phyloP scores from a whole-genome alignment of 2,329 filamentous ascomycete genomes.

The Colletotrichum filicis region DNA sequence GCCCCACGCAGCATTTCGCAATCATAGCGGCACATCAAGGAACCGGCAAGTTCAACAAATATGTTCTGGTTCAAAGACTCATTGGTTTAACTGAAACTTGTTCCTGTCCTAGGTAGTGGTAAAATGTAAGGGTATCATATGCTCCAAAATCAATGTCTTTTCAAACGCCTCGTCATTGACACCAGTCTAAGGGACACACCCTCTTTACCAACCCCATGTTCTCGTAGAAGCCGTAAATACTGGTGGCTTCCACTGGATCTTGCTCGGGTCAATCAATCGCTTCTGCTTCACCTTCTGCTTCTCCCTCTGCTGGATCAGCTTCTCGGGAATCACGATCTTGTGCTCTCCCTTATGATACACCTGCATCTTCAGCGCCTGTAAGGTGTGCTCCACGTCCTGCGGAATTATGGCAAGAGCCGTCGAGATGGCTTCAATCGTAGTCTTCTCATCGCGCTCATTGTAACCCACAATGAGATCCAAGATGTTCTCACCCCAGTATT shows the following conservation, averaged over 20 bases:
- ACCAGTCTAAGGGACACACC: not conserved
- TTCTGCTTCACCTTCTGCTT: slow-evolving; percentile 84
- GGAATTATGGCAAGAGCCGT: slow-evolving; percentile 91
- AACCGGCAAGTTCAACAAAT: not conserved
- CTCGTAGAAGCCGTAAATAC: slow-evolving; percentile 90
- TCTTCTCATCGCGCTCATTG: slow-evolving; percentile 74
- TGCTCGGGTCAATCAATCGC: slow-evolving; percentile 79
- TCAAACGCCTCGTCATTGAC: not conserved
- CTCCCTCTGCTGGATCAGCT: slow-evolving; percentile 81
- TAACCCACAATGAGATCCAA: slow-evolving; percentile 84
- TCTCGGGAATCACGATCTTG: slow-evolving; percentile 91
- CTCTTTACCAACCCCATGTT: slow-evolving; percentile 90
- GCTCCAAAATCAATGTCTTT: slow-evolving; percentile 21
- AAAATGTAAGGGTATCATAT: slow-evolving; percentile 26
- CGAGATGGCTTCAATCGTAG: slow-evolving; percentile 88
- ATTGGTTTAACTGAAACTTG: not conserved
- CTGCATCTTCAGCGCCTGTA: slow-evolving; percentile 95
- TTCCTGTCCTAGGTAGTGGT: not conserved
- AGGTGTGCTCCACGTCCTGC: slow-evolving; percentile 92
- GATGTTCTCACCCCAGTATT: slow-evolving; percentile 97
- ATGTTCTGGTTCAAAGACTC: not conserved
- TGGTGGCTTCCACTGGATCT: slow-evolving; percentile 94
- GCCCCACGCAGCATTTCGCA: slow-evolving; percentile 16
- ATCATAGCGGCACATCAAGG: not conserved
- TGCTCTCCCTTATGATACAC: slow-evolving; percentile 96